Percentiles rank a stretch among this genome's conserved stretches.
Evolutionary conservation across 2,329 filamentous ascomycete species (phyloP).

Genomic region (Xylaria sp.): DNA sequence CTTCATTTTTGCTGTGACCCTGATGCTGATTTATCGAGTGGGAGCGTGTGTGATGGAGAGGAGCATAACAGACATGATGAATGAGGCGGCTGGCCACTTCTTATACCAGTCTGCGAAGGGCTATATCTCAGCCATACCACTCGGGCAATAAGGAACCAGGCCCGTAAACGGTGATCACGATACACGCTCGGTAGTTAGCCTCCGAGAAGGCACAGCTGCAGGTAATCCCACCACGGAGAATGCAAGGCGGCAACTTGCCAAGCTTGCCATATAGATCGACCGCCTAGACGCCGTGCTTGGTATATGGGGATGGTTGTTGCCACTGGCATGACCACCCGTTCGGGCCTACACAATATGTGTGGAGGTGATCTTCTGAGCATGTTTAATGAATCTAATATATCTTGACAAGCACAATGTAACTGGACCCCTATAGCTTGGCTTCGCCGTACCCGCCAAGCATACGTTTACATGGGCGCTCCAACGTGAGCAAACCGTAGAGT

Average conservation of each 20-base stretch:
- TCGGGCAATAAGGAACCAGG: conserved; percentile 49
- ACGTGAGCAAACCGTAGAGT: conserved; percentile 28
- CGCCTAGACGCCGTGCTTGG: conserved; percentile 38
- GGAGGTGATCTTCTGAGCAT: conserved; percentile 34
- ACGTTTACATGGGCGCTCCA: conserved; percentile 3
- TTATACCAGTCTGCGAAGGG: conserved; percentile 42
- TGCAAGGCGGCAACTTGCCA: conserved; percentile 38
- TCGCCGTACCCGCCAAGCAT: conserved; percentile 22
- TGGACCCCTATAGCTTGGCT: conserved; percentile 34
- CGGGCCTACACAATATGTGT: conserved; percentile 43
- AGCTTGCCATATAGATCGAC: conserved; percentile 19
- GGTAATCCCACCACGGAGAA: conserved; percentile 41
- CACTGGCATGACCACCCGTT: conserved; percentile 44
- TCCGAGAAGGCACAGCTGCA: conserved; percentile 45
- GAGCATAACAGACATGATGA: conserved; percentile 31
- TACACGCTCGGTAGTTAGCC: conserved; percentile 46
- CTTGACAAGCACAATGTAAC: conserved; percentile 36
- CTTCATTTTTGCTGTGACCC: conserved; percentile 49
- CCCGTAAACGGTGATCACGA: conserved; percentile 45
- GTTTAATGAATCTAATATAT: conserved; percentile 44
- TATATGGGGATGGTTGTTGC: conserved; percentile 40
- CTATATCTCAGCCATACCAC: conserved; percentile 13
- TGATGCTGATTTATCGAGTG: conserved; percentile 37
- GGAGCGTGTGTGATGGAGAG: conserved; percentile 42
- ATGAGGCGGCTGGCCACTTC: conserved; percentile 37